These are phyloP conservation scores for Macrolepiota albuminosa DNA, from an alignment of 768 basidiomycete species.

Conservation along the genomic window DNA sequence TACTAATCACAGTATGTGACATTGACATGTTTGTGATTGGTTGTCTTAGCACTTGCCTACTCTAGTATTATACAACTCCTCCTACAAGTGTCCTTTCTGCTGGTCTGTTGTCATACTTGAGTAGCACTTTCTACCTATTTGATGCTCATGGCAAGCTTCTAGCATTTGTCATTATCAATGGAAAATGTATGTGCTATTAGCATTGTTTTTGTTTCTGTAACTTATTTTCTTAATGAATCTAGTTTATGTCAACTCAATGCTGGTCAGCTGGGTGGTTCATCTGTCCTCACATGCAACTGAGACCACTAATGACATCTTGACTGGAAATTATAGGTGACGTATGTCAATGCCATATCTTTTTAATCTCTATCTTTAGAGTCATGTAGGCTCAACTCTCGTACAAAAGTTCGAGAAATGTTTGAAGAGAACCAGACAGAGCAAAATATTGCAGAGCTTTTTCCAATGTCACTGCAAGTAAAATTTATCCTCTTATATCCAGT, in stretches of 20 bases:
- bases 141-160: neutral
- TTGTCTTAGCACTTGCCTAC: neutral
- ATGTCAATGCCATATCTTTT: too few species aligned
- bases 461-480: too few species aligned
- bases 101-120: neutral
- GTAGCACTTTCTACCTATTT: neutral
- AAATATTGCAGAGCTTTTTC: too few species aligned
- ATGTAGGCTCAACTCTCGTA: neutral
- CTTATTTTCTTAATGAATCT: too few species aligned
- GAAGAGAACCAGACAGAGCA: neutral
- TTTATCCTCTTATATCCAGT: too few species aligned
- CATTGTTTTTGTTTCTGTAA: neutral
- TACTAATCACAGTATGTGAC: neutral
- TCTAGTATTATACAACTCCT: neutral
- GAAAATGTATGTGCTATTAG: neutral
- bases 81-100: neutral
- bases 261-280: too few species aligned
- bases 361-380: neutral
- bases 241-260: neutral
- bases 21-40: neutral
- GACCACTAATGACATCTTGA: neutral
- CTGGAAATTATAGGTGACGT: too few species aligned
- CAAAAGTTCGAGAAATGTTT: neutral
- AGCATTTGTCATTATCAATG: neutral
- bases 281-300: too few species aligned